Base-by-base conservation (phyloP, 2,329 filamentous ascomycete species). In the Colletotrichum tamarilloi region DNA sequence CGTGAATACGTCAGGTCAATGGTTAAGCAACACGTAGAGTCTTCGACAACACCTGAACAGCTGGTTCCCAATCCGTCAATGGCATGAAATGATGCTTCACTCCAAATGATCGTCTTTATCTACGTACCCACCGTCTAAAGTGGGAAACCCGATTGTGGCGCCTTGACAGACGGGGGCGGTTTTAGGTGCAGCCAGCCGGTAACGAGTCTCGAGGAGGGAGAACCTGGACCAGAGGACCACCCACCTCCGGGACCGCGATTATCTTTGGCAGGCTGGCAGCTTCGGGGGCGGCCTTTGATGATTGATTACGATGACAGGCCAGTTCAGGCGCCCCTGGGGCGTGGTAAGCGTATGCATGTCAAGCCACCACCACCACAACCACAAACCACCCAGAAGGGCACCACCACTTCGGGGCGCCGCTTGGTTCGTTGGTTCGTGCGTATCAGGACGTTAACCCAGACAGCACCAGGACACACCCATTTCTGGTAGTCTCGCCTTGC, bases 341-440 rank as follows among this genome's bases (percentile, higher is more conserved):
- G 16, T 22, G 7, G 42, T 49, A 49, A 49, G 19, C 19, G 8
- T 22, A 4, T 49, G 19, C 42, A 3, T 49, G 42, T 49, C 42
- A 22, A 49, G 42, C 42, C 19, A 22, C 42, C 42, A 53, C 24
- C 19, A 26, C 4, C n/a, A 24, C 32, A 5, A 35, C 32, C 5
- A 42, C 12, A 46, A 46, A 19, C 38, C 38, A 14, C 16, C 16
- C 42, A 35, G 32, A 35, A 4, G 1, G 32, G 32, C 32, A 53
- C 24, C n/a, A 26, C 4, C 22, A 26, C 19, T 5, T n/a, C 5
- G 6, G 6, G 30, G 28, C 46, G 46, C 14, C 62, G 32, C 14
- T n/a, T 60, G 55, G 66, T 69, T 64, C 70, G 67, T 72, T 60
- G 70, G 66, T 69, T 69, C 70, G 67, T 72, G 69, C 69, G 66